Percentiles rank a stretch among this genome's conserved stretches.
phyloP scores from a whole-genome alignment of 371 early-diverging fungal genomes.

The Apophysomyces elegans region DNA sequence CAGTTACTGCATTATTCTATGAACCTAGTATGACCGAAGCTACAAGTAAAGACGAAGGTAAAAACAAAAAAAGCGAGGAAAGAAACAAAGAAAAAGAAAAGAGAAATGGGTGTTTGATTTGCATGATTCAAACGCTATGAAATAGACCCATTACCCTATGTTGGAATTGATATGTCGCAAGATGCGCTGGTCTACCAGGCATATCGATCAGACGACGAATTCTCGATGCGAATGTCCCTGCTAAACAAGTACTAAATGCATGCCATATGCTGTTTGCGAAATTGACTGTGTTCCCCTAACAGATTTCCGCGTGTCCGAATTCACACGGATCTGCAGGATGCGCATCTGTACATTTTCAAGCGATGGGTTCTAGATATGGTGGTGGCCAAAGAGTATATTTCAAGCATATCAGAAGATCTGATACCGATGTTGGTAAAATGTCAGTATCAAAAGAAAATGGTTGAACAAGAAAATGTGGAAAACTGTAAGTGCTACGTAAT shows the following conservation, averaged over 20 bases:
- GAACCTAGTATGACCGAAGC: slow-evolving; percentile 67
- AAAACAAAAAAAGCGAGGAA: background rate
- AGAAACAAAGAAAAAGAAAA: background rate
- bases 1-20: slow-evolving; percentile 80
- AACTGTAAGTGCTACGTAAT: slow-evolving; percentile 50
- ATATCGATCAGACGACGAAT: slow-evolving; percentile 58
- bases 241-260: slow-evolving; percentile 53
- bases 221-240: slow-evolving; percentile 78
- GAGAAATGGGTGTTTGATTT: background rate
- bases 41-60: slow-evolving; percentile 62
- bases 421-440: slow-evolving; percentile 84
- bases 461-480: slow-evolving; percentile 69
- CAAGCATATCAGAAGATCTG: slow-evolving; percentile 83
- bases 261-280: slow-evolving; percentile 5
- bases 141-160: slow-evolving; percentile 62
- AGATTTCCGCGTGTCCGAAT: slow-evolving; percentile 80
- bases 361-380: slow-evolving; percentile 89
- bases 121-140: background rate
- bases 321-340: slow-evolving; percentile 80
- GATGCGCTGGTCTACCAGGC: slow-evolving; percentile 77
- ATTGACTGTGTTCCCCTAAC: slow-evolving; percentile 4
- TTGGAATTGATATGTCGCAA: slow-evolving; percentile 79
- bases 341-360: slow-evolving; percentile 90
- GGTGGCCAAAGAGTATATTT: slow-evolving; percentile 66
- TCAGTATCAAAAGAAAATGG: slow-evolving; percentile 71